Evolutionary conservation across 352 stramenopile genomes (phyloP), one percentile per base, ranked within the genome.

Genomic region (Globisporangium sylvaticum): DNA sequence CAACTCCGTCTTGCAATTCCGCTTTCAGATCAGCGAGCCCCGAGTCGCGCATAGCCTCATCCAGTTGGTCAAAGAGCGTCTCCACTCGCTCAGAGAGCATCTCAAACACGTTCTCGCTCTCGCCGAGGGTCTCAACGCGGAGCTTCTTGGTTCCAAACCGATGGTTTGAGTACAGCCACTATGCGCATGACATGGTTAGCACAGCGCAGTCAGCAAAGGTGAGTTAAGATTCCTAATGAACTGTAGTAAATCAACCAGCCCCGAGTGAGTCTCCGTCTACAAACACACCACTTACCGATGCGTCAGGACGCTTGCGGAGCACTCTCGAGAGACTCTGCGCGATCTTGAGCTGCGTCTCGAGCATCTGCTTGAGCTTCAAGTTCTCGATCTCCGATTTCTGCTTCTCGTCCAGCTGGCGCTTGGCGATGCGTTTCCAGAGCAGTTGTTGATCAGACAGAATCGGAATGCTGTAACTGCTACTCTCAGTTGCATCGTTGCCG

Each of bases 321-420:
- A 80, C 52, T 24, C 75, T 83, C 54, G 83, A 76, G 24, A 88
- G 69, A 67, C 75, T 84, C 7, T 65, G 64, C 1, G 76, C 77
- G 48, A 88, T 60, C 61, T 85, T 83, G 64, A 85, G 69, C 62
- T 88, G 79, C 18, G 65, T 65, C 50, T 77, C 70, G 29, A 80
- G 70, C 46, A 71, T 60, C 32, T 70, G 29, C 39, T 60, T 66
- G 9, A 80, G 61, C 31, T 71, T 66, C 25, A 60, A 53, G 46
- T 80, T 80, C 42, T 70, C 27, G 18, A 61, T 20, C 27, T 76
- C 67, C 2, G 44, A 15, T n/a, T 58, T 20, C 48, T 65, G 22
- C 53, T 68, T 25, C 25, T 29, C 5, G 3, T 63, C 20, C 1
- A 77, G 63, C 25, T 77, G 18, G 34, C 71, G 70, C 27, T 68